Evolutionary conservation across 116 monocot genomes (phyloP).

Genomic region (Trichopus zeylanicus): DNA sequence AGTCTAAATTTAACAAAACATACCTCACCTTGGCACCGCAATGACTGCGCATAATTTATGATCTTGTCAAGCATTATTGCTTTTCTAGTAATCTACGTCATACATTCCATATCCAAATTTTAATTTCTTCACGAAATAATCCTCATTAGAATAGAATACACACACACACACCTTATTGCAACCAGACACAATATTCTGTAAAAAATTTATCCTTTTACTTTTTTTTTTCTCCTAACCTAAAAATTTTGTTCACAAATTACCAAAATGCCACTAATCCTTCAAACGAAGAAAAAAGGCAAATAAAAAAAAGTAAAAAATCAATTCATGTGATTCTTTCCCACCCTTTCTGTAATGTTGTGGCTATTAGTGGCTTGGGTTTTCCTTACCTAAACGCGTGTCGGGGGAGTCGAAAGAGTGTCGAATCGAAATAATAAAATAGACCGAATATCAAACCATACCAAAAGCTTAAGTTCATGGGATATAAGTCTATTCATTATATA

Average conservation of each 20-base stretch:
- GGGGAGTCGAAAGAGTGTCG: too few species aligned
- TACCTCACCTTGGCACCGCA: slow-evolving; percentile 80
- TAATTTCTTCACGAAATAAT: background rate
- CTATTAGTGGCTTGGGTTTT: slow-evolving; percentile 88
- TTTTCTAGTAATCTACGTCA: slow-evolving; percentile 43
- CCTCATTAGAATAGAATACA: background rate
- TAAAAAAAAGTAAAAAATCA: background rate
- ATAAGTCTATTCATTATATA: too few species aligned
- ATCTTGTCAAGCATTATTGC: slow-evolving; percentile 84
- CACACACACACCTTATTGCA: slow-evolving; percentile 58
- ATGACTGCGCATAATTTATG: slow-evolving; percentile 78
- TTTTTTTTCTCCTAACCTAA: slow-evolving; percentile 72
- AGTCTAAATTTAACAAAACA: too few species aligned
- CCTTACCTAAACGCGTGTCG: too few species aligned
- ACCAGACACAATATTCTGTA: slow-evolving; percentile 76
- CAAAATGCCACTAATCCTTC: background rate
- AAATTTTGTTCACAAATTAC: background rate
- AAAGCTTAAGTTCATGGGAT: too few species aligned
- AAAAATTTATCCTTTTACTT: slow-evolving; percentile 74
- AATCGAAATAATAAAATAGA: too few species aligned
- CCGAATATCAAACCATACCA: too few species aligned
- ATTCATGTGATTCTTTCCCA: slow-evolving; percentile 9
- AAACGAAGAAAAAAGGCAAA: background rate
- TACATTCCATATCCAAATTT: background rate
- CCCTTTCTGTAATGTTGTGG: slow-evolving; percentile 84